phyloP scores from a whole-genome alignment of 1,139 yeast genomes.

The Nakaseomyces glabratus region DNA sequence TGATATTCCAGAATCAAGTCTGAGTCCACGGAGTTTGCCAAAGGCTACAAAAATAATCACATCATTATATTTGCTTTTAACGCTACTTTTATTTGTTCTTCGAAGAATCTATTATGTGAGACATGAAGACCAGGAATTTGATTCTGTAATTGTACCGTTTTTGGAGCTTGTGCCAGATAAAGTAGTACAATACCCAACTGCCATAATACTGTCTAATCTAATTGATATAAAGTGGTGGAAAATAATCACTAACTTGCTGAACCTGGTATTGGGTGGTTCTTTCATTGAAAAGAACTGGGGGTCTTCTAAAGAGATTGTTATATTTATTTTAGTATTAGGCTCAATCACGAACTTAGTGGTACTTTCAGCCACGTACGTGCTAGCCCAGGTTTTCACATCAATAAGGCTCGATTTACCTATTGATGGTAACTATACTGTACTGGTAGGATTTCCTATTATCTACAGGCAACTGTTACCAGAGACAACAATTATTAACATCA shows the following conservation, averaged over 20 bases:
- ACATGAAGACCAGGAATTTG: conserved; percentile 21
- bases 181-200: conserved; percentile 64
- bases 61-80: conserved; percentile 27
- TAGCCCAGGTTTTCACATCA: conserved; percentile 33
- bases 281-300: conserved; percentile 51
- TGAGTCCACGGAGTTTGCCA: conserved; percentile 31
- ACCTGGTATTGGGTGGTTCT: conserved; percentile 47
- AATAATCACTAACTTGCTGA: conserved; percentile 40
- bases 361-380: conserved; percentile 30
- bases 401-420: conserved; percentile 33
- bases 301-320: conserved; percentile 44
- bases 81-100: conserved; percentile 30
- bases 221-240: conserved; percentile 54
- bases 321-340: conserved; percentile 51
- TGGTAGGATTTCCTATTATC: conserved; percentile 73
- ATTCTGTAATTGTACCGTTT: conserved; percentile 34
- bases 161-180: conserved; percentile 63
- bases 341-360: conserved; percentile 51
- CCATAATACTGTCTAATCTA: conserved; percentile 59
- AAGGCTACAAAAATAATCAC: conserved; percentile 35
- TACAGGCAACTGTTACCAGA: conserved; percentile 86
- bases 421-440: conserved; percentile 66
- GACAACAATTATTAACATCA: conserved; percentile 45
- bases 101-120: conserved; percentile 26
- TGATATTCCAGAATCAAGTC: conserved; percentile 17